Percentiles rank a stretch among this genome's conserved stretches.
Conservation (phyloP, 768 basidiomycete species). For the Amanita subjunquillea region DNA sequence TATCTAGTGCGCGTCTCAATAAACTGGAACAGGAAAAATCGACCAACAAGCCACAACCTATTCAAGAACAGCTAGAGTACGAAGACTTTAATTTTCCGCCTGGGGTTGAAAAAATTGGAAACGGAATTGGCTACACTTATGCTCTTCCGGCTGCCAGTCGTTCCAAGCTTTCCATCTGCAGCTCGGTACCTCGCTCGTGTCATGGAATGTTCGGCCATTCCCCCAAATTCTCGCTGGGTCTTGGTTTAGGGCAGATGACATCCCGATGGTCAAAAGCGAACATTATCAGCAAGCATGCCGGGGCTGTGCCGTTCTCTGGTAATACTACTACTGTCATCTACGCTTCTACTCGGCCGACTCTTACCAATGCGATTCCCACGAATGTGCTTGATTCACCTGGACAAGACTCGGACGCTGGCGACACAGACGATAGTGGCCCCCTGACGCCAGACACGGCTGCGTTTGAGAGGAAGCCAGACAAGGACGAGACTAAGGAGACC, state of each 20-base stretch:
- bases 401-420: constrained; percentile 9
- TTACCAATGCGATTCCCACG: constrained; percentile 2
- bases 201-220: constrained; percentile 12
- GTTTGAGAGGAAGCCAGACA: constrained; percentile 6
- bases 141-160: constrained; percentile 5
- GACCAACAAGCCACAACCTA: background rate
- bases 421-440: constrained; percentile 8
- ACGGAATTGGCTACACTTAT: constrained; percentile 38
- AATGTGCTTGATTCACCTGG: constrained; percentile 8
- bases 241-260: constrained; percentile 5
- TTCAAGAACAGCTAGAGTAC: background rate
- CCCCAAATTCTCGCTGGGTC: constrained; percentile 8
- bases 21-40: background rate
- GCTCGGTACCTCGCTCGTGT: constrained; percentile 12
- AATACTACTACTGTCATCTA: constrained; percentile 1
- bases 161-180: constrained; percentile 21
- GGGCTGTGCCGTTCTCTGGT: background rate
- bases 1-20: constrained; percentile 2
- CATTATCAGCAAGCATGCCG: background rate
- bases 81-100: constrained; percentile 27
- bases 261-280: constrained; percentile 6
- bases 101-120: constrained; percentile 36
- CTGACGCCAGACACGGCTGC: constrained; percentile 13
- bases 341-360: background rate
- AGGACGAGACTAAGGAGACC: background rate